phyloP scores from a whole-genome alignment of 345 rosid species.

The Jatropha curcas region DNA sequence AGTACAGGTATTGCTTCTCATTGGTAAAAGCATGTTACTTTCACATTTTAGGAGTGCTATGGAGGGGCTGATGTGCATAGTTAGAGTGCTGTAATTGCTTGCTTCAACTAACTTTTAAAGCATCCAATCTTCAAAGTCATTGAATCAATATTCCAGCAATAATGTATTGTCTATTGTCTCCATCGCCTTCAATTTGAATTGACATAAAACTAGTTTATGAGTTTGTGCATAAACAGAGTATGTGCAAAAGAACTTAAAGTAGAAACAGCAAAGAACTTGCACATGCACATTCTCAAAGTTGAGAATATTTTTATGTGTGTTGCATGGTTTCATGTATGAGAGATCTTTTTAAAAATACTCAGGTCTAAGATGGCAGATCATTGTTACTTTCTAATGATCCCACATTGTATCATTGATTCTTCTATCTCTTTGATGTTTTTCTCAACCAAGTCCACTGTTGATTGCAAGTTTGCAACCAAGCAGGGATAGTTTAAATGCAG shows the following conservation, averaged over 20 bases:
- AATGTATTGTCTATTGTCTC: too few relatives aligned
- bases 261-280: background rate
- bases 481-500: background rate
- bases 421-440: background rate
- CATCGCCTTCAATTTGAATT: too few relatives aligned
- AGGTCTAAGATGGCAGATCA: background rate
- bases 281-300: background rate
- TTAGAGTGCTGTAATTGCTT: too few relatives aligned
- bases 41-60: too few relatives aligned
- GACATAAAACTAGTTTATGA: too few relatives aligned
- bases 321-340: background rate
- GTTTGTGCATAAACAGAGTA: too few relatives aligned
- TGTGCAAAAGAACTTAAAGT: background rate
- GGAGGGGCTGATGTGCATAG: too few relatives aligned
- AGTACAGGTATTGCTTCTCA: conserved; percentile 48
- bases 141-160: too few relatives aligned
- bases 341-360: background rate
- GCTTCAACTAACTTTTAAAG: too few relatives aligned
- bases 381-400: background rate
- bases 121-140: too few relatives aligned
- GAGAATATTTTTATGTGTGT: too few relatives aligned
- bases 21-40: background rate
- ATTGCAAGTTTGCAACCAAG: background rate
- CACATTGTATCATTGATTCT: background rate
- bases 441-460: background rate